phyloP scores from a whole-genome alignment of 176 grass and related monocot species.

The Miscanthus lutarioriparius region DNA sequence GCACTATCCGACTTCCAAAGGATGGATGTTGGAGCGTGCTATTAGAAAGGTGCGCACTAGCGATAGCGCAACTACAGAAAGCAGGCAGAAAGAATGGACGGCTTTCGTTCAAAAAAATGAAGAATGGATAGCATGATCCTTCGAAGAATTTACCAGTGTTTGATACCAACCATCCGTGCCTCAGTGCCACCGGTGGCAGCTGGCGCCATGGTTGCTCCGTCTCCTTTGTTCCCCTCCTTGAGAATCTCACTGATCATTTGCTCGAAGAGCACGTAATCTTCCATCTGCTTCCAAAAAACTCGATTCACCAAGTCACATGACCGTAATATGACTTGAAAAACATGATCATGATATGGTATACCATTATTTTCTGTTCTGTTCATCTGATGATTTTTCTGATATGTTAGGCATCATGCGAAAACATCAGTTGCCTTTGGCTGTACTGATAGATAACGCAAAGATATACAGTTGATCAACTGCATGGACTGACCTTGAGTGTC shows the following conservation, averaged over 20 bases:
- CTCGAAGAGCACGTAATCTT: conserved; percentile 71
- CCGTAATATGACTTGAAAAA: neutral
- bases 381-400: neutral
- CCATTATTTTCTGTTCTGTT: neutral
- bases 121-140: neutral
- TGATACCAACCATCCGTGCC: conserved; percentile 45
- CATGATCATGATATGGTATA: neutral
- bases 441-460: neutral
- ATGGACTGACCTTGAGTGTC: conserved; percentile 57
- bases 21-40: conserved; percentile 8
- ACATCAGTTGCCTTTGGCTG: neutral
- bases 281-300: conserved; percentile 47
- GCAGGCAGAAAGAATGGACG: neutral
- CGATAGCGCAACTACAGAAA: neutral
- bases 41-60: conserved; percentile 22
- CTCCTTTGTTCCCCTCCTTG: conserved; percentile 14
- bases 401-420: neutral
- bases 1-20: conserved; percentile 4
- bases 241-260: conserved; percentile 59
- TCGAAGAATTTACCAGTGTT: conserved; percentile 60
- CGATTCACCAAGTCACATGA: neutral
- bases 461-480: neutral
- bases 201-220: neutral
- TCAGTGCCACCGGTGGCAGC: neutral
- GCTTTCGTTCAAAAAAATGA: neutral